Conservation (phyloP, 306 rosid genomes). For the Corylus americana region DNA sequence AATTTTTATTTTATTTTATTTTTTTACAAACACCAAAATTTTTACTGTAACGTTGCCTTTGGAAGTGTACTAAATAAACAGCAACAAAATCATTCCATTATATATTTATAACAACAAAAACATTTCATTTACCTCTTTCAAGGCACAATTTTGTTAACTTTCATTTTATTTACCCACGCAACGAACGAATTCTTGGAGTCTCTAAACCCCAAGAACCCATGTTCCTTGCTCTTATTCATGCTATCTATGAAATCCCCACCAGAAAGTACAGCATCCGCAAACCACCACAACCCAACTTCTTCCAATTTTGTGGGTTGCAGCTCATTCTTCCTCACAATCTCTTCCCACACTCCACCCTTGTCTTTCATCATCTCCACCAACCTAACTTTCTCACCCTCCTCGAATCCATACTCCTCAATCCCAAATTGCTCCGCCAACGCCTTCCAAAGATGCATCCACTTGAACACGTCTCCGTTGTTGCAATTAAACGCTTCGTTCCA, state of each 20-base stretch:
- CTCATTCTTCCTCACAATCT: constrained; percentile 56
- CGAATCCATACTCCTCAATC: constrained; percentile 62
- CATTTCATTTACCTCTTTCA: background rate
- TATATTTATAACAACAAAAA: too few species aligned
- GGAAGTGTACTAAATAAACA: too few species aligned
- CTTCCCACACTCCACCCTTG: constrained; percentile 56
- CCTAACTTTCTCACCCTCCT: constrained; percentile 31
- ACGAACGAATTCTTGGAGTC: constrained; percentile 57
- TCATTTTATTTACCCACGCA: constrained; percentile 52
- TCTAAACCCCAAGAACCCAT: constrained; percentile 65
- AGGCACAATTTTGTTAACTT: constrained; percentile 14
- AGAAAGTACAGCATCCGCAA: constrained; percentile 28
- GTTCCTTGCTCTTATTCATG: constrained; percentile 65
- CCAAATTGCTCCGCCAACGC: constrained; percentile 62
- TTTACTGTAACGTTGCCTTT: too few species aligned
- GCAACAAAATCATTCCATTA: too few species aligned
- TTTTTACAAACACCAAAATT: too few species aligned
- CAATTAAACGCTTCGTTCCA: constrained; percentile 61
- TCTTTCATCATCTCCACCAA: constrained; percentile 52
- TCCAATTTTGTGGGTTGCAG: constrained; percentile 38
- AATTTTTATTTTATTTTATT: too few species aligned
- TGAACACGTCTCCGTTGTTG: constrained; percentile 60
- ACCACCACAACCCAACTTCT: constrained; percentile 61
- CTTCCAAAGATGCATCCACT: constrained; percentile 67
- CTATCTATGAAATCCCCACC: constrained; percentile 13